These are phyloP conservation scores for Porodaedalea pini DNA, from an alignment of 1,284 basidiomycete genomes.

Conservation along the genomic window DNA sequence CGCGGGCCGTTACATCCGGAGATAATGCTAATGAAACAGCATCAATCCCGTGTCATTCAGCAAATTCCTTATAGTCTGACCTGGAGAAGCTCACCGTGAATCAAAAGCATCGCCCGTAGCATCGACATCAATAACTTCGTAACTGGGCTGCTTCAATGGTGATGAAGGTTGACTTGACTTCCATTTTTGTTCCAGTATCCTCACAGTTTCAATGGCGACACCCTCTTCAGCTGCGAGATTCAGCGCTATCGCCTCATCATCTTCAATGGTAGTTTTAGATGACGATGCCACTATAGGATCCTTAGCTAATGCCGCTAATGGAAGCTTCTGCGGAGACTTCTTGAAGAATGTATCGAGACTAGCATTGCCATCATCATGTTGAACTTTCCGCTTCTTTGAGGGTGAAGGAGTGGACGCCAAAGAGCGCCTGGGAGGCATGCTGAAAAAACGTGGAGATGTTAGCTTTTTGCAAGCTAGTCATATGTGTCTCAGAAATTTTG, in stretches of 20 bases:
- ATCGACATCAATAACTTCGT: constrained; percentile 21
- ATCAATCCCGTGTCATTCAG: neutral
- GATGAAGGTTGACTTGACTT: constrained; percentile 5
- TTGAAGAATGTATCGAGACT: constrained; percentile 16
- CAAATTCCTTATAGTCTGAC: neutral
- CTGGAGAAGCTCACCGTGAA: neutral
- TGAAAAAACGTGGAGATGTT: constrained; percentile 23
- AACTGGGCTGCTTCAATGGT: neutral
- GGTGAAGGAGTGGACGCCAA: constrained; percentile 25
- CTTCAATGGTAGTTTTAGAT: constrained; percentile 3
- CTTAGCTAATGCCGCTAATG: neutral
- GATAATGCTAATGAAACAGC: neutral
- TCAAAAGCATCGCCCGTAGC: neutral
- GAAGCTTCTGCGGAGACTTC: constrained; percentile 2
- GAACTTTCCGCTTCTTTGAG: constrained; percentile 17
- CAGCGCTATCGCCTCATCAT: constrained; percentile 14
- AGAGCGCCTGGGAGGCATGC: constrained; percentile 36
- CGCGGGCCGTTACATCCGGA: neutral
- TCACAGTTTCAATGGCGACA: constrained; percentile 13
- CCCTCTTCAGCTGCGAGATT: constrained; percentile 16
- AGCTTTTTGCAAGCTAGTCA: neutral
- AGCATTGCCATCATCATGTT: constrained; percentile 1
- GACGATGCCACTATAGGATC: neutral
- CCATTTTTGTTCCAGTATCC: constrained; percentile 18
- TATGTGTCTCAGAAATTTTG: constrained; percentile 6